Evolutionary conservation across 2,329 filamentous ascomycete genomes (phyloP), one percentile per base, ranked within the genome.

Genomic region (Cercospora brassicicola): DNA sequence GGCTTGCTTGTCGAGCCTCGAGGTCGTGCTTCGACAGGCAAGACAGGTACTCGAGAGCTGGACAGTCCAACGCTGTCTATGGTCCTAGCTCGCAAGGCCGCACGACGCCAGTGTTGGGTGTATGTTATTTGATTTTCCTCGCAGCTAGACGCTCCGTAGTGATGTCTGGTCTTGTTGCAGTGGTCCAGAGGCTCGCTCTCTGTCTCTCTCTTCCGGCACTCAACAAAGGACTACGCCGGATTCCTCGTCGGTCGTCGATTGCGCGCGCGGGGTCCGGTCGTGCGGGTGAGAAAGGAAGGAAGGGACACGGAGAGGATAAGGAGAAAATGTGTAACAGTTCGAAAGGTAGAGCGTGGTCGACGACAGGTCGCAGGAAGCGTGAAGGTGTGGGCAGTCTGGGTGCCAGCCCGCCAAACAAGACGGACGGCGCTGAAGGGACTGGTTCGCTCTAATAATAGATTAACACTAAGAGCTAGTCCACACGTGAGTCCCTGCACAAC

Each of bases 341-440:
- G 53, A 57, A 30, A 33, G 53, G 30, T 57, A 57, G 23, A 57
- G 30, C 13, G 30, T 57, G 53, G 53, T 57, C 53, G 53, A 57
- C 26, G 23, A 57, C 53, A 57, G 30, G 53, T 57, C 30, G 53
- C 30, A 30, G 53, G 15, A 56, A 51, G 53, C 26, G 53, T 30
- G 53, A 30, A 33, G 26, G n/a, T 57, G 53, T 57, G 53, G 53
- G 53, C 53, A 57, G 53, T 31, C 26, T 57, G 48, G 48, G 48
- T 26, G 48, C 53, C 53, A 57, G 53, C 53, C 53, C 26, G 53
- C 53, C 30, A 57, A 33, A 57, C 53, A 57, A 57, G 53, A 57
- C 53, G 31, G 45, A 13, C 45, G 45, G 45, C 45, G 45, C 53
- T 33, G 28, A 57, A 33, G 53, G 53, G 53, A 57, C 53, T 11